phyloP scores from a whole-genome alignment of 306 rosid species.

The Malus orientalis region DNA sequence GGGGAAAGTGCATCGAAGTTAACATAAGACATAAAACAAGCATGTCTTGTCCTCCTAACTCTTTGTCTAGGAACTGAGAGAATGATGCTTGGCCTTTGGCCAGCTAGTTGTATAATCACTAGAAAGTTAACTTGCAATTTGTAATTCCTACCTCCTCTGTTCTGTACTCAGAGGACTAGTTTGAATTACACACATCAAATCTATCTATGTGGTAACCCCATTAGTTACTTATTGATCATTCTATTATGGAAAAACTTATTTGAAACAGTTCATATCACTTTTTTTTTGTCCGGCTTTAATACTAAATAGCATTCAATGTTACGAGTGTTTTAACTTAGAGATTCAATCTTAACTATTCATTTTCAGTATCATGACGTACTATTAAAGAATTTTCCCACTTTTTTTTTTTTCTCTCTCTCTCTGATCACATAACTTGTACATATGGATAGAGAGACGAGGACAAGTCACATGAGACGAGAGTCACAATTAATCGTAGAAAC shows the following conservation, averaged over 20 bases:
- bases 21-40: not conserved
- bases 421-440: too few species aligned
- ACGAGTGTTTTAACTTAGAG: not conserved
- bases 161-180: not conserved
- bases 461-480: too few species aligned
- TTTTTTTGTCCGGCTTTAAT: too few species aligned
- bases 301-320: not conserved
- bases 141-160: not conserved
- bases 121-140: not conserved
- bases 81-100: not conserved
- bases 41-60: not conserved
- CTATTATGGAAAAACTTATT: too few species aligned
- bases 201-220: not conserved
- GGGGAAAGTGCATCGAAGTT: not conserved
- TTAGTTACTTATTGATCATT: not conserved
- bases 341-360: too few species aligned
- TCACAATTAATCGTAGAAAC: slow-evolving; percentile 9
- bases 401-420: too few species aligned
- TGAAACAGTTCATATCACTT: too few species aligned
- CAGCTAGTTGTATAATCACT: not conserved
- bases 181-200: not conserved
- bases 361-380: too few species aligned
- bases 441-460: too few species aligned
- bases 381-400: too few species aligned
- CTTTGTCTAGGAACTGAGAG: not conserved